Conservation (phyloP, 1,284 basidiomycete species). For the Inonotus hispidus region DNA sequence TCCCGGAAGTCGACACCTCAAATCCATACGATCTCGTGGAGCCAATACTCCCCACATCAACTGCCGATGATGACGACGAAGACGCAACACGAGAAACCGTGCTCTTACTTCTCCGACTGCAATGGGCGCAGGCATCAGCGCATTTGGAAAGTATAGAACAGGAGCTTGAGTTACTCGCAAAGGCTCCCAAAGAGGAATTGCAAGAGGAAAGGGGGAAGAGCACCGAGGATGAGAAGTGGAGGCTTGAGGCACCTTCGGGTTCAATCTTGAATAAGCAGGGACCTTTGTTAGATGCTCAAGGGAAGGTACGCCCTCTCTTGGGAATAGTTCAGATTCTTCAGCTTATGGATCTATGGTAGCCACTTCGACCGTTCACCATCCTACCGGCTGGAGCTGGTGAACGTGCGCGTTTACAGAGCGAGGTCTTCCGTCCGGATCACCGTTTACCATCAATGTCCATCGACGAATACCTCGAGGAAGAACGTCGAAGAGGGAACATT, state of each 20-base stretch:
- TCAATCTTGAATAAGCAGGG: conserved; percentile 43
- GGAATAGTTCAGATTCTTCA: neutral
- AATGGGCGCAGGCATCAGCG: conserved; percentile 64
- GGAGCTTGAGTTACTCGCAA: conserved; percentile 70
- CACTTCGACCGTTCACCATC: conserved; percentile 85
- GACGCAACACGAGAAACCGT: conserved; percentile 62
- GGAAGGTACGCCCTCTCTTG: conserved; percentile 50
- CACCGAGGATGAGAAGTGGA: conserved; percentile 62
- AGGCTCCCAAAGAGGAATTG: conserved; percentile 42
- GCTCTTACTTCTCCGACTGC: conserved; percentile 67
- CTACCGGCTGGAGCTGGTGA: conserved; percentile 67
- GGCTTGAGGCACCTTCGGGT: conserved; percentile 53
- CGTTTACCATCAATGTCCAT: conserved; percentile 93
- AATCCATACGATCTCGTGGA: conserved; percentile 56
- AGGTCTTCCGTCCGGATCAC: conserved; percentile 87
- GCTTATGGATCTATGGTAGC: conserved; percentile 36
- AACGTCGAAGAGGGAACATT: conserved; percentile 80
- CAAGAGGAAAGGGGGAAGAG: conserved; percentile 24
- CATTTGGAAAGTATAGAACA: conserved; percentile 67
- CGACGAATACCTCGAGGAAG: conserved; percentile 92
- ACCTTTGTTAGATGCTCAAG: conserved; percentile 67
- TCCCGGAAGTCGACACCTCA: conserved; percentile 36
- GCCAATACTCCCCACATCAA: conserved; percentile 47
- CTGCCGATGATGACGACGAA: conserved; percentile 51
- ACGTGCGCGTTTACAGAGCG: conserved; percentile 63